These are phyloP conservation scores for Apophysomyces variabilis DNA, from an alignment of 371 early-diverging fungal genomes.

Conservation along the genomic window DNA sequence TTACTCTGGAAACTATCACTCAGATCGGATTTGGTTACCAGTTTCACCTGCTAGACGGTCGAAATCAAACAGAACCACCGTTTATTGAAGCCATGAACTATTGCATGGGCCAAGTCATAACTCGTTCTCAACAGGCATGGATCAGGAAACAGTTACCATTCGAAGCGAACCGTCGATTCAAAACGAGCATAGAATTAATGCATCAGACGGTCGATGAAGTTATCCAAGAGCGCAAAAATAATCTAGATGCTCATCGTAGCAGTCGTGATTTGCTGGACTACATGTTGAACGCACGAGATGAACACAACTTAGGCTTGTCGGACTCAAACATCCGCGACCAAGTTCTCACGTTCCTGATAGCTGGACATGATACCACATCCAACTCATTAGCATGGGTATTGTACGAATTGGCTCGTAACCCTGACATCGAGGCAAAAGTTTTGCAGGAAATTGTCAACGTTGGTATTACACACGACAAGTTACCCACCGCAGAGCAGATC, in stretches of 20 bases:
- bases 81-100: slow-evolving; percentile 45
- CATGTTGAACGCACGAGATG: slow-evolving; percentile 46
- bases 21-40: slow-evolving; percentile 48
- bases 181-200: slow-evolving; percentile 24
- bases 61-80: slow-evolving; percentile 31
- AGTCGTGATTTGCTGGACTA: slow-evolving; percentile 46
- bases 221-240: slow-evolving; percentile 15
- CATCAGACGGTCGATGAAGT: slow-evolving; percentile 31
- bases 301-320: slow-evolving; percentile 23
- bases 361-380: slow-evolving; percentile 50
- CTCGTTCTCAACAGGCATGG: slow-evolving; percentile 24
- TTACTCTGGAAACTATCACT: slow-evolving; percentile 41
- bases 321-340: slow-evolving; percentile 49
- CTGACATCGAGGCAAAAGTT: slow-evolving; percentile 32
- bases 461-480: slow-evolving; percentile 27
- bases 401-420: slow-evolving; percentile 30
- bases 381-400: slow-evolving; percentile 43
- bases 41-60: slow-evolving; percentile 38
- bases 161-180: slow-evolving; percentile 19
- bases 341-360: slow-evolving; percentile 43
- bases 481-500: slow-evolving; percentile 32
- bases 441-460: slow-evolving; percentile 43
- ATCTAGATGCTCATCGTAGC: slow-evolving; percentile 6
- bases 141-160: slow-evolving; percentile 36
- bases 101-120: slow-evolving; percentile 29